phyloP scores from a whole-genome alignment of 257 asterid genomes.

The Coffea eugenioides region DNA sequence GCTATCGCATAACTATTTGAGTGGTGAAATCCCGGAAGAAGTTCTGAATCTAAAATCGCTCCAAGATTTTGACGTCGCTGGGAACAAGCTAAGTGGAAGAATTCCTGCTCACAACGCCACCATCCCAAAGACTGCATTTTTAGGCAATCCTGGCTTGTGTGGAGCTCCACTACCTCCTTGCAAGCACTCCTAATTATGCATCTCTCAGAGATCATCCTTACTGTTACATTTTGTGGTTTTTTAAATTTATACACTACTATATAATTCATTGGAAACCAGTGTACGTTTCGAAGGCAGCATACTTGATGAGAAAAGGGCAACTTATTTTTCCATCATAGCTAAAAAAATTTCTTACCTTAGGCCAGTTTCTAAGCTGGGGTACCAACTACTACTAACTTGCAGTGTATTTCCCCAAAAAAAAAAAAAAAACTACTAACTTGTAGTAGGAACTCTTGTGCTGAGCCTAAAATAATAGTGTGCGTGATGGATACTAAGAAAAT shows the following conservation, averaged over 20 bases:
- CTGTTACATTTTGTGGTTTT: no score
- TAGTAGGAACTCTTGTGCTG: no score
- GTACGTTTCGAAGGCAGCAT: background rate
- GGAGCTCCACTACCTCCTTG: constrained; percentile 77
- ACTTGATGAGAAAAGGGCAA: background rate
- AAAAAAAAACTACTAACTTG: no score
- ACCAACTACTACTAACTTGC: no score
- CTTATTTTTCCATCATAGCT: background rate
- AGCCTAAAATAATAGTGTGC: no score
- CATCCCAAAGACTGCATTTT: constrained; percentile 46
- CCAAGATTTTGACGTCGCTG: constrained; percentile 43
- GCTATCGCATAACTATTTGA: constrained; percentile 48
- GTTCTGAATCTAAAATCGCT: constrained; percentile 49
- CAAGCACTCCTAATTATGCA: constrained; percentile 20
- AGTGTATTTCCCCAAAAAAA: no score
- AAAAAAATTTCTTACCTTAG: background rate
- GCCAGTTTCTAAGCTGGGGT: background rate
- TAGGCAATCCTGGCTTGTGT: constrained; percentile 58
- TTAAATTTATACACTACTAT: background rate
- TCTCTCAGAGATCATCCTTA: background rate
- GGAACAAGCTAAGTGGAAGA: constrained; percentile 47
- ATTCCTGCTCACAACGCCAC: constrained; percentile 50
- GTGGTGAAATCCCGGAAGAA: constrained; percentile 51
- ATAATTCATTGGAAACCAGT: background rate
- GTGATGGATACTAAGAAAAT: no score